Conservation (phyloP, 768 basidiomycete species). For the Imleria badia region DNA sequence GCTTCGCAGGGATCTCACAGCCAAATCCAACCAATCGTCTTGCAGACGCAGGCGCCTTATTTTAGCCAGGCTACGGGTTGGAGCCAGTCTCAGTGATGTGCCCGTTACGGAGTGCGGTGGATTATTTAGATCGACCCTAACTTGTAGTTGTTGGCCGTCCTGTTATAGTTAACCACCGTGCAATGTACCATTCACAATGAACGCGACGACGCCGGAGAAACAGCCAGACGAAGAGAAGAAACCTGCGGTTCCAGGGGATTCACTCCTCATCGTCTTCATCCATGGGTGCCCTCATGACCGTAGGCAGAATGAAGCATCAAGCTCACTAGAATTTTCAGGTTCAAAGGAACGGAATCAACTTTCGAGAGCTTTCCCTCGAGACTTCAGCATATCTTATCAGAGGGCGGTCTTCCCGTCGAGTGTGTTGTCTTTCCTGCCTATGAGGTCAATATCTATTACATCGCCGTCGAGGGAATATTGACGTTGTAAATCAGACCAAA, state of each 20-base stretch:
- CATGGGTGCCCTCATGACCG: constrained; percentile 54
- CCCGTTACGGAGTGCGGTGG: neutral
- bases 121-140: neutral
- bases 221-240: constrained; percentile 3
- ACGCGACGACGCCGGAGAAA: constrained; percentile 4
- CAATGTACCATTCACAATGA: constrained; percentile 11
- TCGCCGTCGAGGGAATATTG: constrained; percentile 5
- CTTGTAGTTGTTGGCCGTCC: neutral
- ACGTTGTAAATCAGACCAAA: constrained; percentile 62
- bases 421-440: constrained; percentile 87
- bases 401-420: constrained; percentile 59
- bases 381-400: constrained; percentile 71
- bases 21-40: constrained; percentile 32
- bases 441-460: constrained; percentile 50
- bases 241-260: constrained; percentile 32
- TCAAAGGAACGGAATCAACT: constrained; percentile 65
- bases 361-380: constrained; percentile 79
- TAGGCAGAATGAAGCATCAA: neutral
- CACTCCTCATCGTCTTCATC: constrained; percentile 71
- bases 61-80: constrained; percentile 38
- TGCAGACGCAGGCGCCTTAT: constrained; percentile 58
- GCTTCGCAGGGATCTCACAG: constrained; percentile 16
- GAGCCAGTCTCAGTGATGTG: constrained; percentile 32
- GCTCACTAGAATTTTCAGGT: constrained; percentile 32
- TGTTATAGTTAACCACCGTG: constrained; percentile 12